These are phyloP conservation scores for Erysimum cheiranthoides DNA, from an alignment of 345 rosid species.

Conservation along the genomic window DNA sequence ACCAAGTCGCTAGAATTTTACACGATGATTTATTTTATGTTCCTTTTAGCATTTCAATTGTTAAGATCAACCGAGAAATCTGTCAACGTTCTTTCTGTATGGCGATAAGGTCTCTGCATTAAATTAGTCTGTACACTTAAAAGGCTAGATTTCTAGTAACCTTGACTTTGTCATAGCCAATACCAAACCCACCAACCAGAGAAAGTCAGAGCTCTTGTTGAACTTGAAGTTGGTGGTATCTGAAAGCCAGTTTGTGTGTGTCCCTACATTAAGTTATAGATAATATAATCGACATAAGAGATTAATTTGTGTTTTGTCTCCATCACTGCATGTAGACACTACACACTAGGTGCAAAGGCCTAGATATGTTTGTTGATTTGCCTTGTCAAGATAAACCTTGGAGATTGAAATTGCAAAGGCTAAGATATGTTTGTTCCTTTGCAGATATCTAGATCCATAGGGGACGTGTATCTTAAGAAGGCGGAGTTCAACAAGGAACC, in stretches of 20 bases:
- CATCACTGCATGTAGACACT: background rate
- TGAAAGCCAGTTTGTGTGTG: conserved; percentile 12
- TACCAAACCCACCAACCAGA: conserved; percentile 13
- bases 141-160: conserved; percentile 3
- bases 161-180: conserved; percentile 23
- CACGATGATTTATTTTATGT: background rate
- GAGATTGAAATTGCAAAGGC: background rate
- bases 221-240: conserved; percentile 7
- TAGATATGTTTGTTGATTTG: conserved; percentile 14
- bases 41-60: background rate
- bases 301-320: background rate
- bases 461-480: conserved; percentile 87
- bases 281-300: background rate
- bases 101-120: background rate
- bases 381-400: conserved; percentile 1
- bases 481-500: conserved; percentile 93
- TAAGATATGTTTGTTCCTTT: conserved; percentile 28
- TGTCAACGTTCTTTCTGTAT: background rate
- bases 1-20: conserved; percentile 1
- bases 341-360: background rate
- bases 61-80: conserved; percentile 4
- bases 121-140: background rate
- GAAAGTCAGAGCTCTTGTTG: conserved; percentile 7
- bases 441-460: conserved; percentile 93
- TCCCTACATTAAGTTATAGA: background rate